Evolutionary conservation across 1,284 basidiomycete genomes (phyloP), one percentile per base, ranked within the genome.

Genomic region (Ustilago lituana): DNA sequence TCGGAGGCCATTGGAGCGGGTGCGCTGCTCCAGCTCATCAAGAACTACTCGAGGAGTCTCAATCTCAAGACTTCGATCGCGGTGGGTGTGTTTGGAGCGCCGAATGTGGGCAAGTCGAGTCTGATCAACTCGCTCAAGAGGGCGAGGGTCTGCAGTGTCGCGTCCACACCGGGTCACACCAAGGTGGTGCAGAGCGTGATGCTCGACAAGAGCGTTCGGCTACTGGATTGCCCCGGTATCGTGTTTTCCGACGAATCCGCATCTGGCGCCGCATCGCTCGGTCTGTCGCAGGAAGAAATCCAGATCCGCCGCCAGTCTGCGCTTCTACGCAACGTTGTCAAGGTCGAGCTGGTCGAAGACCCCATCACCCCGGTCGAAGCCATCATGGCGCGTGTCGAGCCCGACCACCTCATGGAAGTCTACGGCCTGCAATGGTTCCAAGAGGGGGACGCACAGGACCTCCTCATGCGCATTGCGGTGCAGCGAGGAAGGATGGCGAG

Each of bases 51-150:
- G 83, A 88, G 77, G 31, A 75, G 70, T 41, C 46, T 73, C 19
- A 74, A 74, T 52, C 53, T 74, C 17, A 78, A 76, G 54, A 73
- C 76, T 29, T 75, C 72, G 11, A 74, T 81, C 45, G 95, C 93
- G 0, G 89, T 98, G 51, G 95, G 95, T 15, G 90, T 98, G 20
- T 92, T 98, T 27, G 95, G 95, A 1, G 95, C 94, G 79, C 95
- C 95, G 4, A 98, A 98, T 83, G 95, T 98, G 52, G 95, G 95
- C 10, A 98, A 98, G 85, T 94, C 91, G 58, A 92, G 89, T 73
- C 82, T 98, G 57, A 97, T 98, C 85, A 98, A 98, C 83, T 92
- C 92, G 48, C 85, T 98, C 51, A 95, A 96, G 83, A 85, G 94
- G 38, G 54, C 77, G 0, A 39, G 77, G 1, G 79, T 79, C 17